Percentiles rank a stretch among this genome's conserved stretches.
These are phyloP conservation scores for Fomitopsis schrenkii DNA, from an alignment of 1,284 basidiomycete species.

Conservation along the genomic window DNA sequence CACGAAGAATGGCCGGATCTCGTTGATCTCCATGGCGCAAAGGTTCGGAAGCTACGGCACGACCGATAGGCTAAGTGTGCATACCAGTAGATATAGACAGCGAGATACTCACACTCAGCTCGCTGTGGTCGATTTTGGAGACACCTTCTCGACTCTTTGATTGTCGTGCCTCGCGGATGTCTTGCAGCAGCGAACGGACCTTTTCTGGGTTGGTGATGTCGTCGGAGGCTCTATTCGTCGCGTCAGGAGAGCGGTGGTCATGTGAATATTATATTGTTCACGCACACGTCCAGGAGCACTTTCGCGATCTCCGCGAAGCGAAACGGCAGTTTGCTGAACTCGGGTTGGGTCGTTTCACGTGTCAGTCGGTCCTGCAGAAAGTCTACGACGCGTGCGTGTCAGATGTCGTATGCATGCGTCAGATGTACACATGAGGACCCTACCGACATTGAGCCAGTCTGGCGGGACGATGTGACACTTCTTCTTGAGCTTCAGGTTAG, in stretches of 20 bases:
- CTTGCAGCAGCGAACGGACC: slow-evolving; percentile 84
- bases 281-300: slow-evolving; percentile 85
- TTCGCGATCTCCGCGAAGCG: slow-evolving; percentile 89
- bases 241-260: not conserved
- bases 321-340: slow-evolving; percentile 77
- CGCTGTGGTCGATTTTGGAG: slow-evolving; percentile 64
- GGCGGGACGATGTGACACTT: slow-evolving; percentile 92
- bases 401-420: not conserved
- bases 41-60: slow-evolving; percentile 74
- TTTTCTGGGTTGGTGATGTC: slow-evolving; percentile 83
- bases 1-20: slow-evolving; percentile 86
- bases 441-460: slow-evolving; percentile 85
- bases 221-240: slow-evolving; percentile 71
- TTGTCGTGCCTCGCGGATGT: slow-evolving; percentile 91
- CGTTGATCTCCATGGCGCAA: slow-evolving; percentile 89
- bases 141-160: slow-evolving; percentile 89
- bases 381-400: slow-evolving; percentile 42
- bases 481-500: slow-evolving; percentile 89
- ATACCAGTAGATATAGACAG: not conserved
- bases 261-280: slow-evolving; percentile 12
- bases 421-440: slow-evolving; percentile 17
- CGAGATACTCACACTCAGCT: slow-evolving; percentile 60
- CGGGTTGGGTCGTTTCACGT: slow-evolving; percentile 68
- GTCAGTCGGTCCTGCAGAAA: slow-evolving; percentile 70
- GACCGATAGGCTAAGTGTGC: not conserved